Evolutionary conservation across 2,329 filamentous ascomycete species (phyloP), one percentile per base, ranked within the genome.

Genomic region (Hypoxylon sp.): DNA sequence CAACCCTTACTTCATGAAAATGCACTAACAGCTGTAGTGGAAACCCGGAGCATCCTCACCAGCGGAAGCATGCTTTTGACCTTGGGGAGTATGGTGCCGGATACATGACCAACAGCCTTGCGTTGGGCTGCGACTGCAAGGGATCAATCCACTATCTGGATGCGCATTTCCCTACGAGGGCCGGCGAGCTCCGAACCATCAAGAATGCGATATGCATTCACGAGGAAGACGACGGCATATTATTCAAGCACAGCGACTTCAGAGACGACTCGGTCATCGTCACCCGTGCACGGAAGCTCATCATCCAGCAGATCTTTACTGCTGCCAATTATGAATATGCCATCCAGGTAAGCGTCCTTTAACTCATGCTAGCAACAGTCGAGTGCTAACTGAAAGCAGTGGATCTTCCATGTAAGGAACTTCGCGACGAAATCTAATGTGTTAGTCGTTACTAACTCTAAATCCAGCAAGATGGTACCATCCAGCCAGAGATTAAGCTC

Each of bases 171-270:
- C 92, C 94, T 44, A 93, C 93, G 65, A 87, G 89, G 13, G 88
- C 89, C 3, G 94, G 94, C 24, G 87, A 88, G n/a, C 84, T 92
- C 29, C 89, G 90, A 3, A 92, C 90, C 1, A 93, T 97, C 83
- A 95, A 97, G 84, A 97, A 97, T 76, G 94, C 94, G 39, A 92
- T 98, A 73, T 98, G 94, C 79, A 94, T 98, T 72, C 94, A 98
- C 80, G 94, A 98, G 79, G 94, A 98, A 82, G 94, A 98, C 72
- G 88, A 89, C 1, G 94, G 94, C 5, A 96, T 98, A 65, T 84
- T 97, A 0, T 97, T 97, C 88, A 98, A 98, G 82, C 93, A 97
- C 82, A 94, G 90, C 15, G 94, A 98, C 80, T 98, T 97, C 87
- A 88, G 94, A 39, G 94, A 98, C 76, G 92, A 96, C 47, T 95